These are phyloP conservation scores for Neoascochyta sp. DNA, from an alignment of 2,329 filamentous ascomycete genomes.

Conservation along the genomic window DNA sequence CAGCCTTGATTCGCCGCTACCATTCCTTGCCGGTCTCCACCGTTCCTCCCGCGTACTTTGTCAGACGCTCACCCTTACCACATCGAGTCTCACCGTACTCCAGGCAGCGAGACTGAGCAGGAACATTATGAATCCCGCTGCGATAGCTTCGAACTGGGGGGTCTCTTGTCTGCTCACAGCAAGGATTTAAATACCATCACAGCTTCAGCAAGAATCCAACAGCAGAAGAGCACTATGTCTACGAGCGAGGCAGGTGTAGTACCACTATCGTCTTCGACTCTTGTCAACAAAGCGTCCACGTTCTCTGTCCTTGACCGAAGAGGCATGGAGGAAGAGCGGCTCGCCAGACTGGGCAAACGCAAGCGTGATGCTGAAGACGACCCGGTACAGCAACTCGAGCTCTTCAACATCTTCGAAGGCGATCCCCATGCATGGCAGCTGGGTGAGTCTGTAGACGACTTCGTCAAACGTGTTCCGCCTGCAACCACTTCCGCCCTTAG, in stretches of 20 bases:
- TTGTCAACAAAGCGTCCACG: constrained; percentile 4
- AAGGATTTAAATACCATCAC: constrained; percentile 24
- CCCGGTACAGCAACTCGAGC: constrained; percentile 6
- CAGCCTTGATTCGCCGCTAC: no score
- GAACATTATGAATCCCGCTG: constrained; percentile 16
- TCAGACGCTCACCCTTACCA: background rate
- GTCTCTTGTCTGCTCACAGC: constrained; percentile 18
- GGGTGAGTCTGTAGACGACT: constrained; percentile 60
- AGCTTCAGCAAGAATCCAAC: constrained; percentile 7
- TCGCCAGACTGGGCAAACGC: constrained; percentile 5
- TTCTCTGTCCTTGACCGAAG: constrained; percentile 8
- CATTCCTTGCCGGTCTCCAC: no score
- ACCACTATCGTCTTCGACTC: constrained; percentile 2
- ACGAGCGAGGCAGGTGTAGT: no score
- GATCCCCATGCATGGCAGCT: constrained; percentile 57
- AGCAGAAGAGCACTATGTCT: no score
- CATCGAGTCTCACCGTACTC: constrained; percentile 6
- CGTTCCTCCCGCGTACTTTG: no score
- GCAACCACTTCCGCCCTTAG: constrained; percentile 46
- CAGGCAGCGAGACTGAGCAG: constrained; percentile 30
- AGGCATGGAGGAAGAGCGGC: constrained; percentile 13
- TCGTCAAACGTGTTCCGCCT: constrained; percentile 66
- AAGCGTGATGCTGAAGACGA: constrained; percentile 10
- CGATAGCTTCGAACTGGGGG: constrained; percentile 11
- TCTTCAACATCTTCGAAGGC: constrained; percentile 57